phyloP scores from a whole-genome alignment of 345 rosid species.

The Citrus reticulata region DNA sequence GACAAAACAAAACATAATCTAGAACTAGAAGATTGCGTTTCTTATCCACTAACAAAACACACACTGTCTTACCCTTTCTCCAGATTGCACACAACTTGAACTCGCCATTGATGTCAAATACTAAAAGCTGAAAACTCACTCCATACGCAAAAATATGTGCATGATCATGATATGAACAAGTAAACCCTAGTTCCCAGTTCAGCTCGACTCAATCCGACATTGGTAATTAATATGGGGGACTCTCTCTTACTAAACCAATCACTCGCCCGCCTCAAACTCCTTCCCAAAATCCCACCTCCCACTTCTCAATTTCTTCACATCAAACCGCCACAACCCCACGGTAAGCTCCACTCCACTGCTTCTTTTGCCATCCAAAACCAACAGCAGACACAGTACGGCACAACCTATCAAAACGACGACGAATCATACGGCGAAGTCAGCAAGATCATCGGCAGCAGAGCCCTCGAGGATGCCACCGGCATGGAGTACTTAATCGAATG shows the following conservation, averaged over 20 bases:
- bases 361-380: constrained; percentile 50
- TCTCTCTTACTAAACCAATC: constrained; percentile 42
- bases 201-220: too few relatives aligned
- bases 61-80: not conserved
- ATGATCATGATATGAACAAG: too few relatives aligned
- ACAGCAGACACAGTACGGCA: constrained; percentile 12
- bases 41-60: constrained; percentile 22
- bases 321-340: constrained; percentile 1
- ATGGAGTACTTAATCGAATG: constrained; percentile 90
- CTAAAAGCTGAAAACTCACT: too few relatives aligned
- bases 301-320: constrained; percentile 11
- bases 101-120: not conserved
- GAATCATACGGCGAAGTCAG: constrained; percentile 77
- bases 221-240: constrained; percentile 30
- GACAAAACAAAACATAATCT: not conserved
- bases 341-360: constrained; percentile 1
- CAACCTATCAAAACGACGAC: constrained; percentile 19
- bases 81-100: constrained; percentile 29
- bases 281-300: constrained; percentile 15
- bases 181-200: too few relatives aligned
- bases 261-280: constrained; percentile 39
- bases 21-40: constrained; percentile 30
- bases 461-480: constrained; percentile 34
- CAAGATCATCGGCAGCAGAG: constrained; percentile 75
- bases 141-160: too few relatives aligned